These are phyloP conservation scores for Aspergillus funiculosus DNA, from an alignment of 495 filamentous ascomycete genomes.

Conservation along the genomic window DNA sequence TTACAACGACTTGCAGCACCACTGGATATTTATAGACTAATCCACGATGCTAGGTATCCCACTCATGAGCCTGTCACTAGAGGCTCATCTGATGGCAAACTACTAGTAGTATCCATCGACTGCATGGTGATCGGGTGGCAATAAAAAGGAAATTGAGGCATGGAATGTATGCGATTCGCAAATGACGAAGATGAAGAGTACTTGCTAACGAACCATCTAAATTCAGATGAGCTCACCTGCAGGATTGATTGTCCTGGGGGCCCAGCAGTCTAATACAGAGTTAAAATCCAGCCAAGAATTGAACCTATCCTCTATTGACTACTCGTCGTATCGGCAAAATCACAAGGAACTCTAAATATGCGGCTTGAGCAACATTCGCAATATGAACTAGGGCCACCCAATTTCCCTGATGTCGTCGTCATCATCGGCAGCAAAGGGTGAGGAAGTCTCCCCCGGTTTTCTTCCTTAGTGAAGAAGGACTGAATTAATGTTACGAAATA, in stretches of 20 bases:
- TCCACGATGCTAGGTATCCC: too few relatives aligned
- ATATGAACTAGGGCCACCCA: slow-evolving; percentile 4
- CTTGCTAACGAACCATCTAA: neutral
- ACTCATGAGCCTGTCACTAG: too few relatives aligned
- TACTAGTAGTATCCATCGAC: neutral
- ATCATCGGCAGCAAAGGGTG: neutral
- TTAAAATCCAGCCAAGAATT: slow-evolving; percentile 6
- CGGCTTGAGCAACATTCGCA: slow-evolving; percentile 7
- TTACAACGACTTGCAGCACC: too few relatives aligned
- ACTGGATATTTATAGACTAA: too few relatives aligned
- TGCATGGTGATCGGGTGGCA: slow-evolving; percentile 1
- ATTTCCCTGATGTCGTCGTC: neutral
- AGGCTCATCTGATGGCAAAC: neutral
- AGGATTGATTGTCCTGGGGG: neutral
- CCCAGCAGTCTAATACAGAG: neutral
- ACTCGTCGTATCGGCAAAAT: slow-evolving; percentile 7
- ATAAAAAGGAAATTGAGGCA: neutral
- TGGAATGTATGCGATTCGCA: slow-evolving; percentile 10
- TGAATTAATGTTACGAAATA: too few relatives aligned
- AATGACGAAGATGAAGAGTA: neutral
- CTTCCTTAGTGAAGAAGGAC: too few relatives aligned
- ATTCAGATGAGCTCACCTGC: neutral
- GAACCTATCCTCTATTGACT: neutral
- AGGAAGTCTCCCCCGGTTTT: neutral
- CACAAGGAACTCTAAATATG: slow-evolving; percentile 1